phyloP scores from a whole-genome alignment of 1,284 basidiomycete genomes.

The Austroboletus rostrupii region DNA sequence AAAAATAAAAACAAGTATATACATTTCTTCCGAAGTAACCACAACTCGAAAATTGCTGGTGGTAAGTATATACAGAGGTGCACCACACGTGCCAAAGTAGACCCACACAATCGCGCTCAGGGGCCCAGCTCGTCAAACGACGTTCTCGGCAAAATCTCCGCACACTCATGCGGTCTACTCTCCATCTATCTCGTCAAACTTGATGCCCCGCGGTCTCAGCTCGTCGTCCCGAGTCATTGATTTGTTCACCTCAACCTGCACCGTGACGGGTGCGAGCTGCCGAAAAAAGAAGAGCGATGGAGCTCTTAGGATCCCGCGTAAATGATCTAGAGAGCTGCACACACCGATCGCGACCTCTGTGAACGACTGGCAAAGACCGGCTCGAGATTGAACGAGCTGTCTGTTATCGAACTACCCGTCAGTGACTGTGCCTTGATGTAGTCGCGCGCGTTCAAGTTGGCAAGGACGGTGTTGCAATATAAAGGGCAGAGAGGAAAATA shows the following conservation, averaged over 20 bases:
- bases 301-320: no score
- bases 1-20: no score
- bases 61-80: no score
- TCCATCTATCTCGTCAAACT: not conserved
- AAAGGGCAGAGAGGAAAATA: slow-evolving; percentile 6
- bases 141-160: no score
- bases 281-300: no score
- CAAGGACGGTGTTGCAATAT: slow-evolving; percentile 9
- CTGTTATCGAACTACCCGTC: not conserved
- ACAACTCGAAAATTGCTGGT: no score
- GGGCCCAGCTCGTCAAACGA: no score
- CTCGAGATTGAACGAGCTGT: not conserved
- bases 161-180: no score
- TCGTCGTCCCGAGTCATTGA: not conserved
- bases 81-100: no score
- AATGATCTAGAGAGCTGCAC: not conserved
- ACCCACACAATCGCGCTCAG: no score
- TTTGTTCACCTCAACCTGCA: slow-evolving; percentile 2
- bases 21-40: no score
- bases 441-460: slow-evolving; percentile 8
- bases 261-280: not conserved
- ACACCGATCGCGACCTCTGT: not conserved
- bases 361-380: not conserved
- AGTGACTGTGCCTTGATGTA: not conserved
- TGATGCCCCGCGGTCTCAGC: not conserved